phyloP scores from a whole-genome alignment of 257 asterid genomes.

The Nicotiana noctiflora region DNA sequence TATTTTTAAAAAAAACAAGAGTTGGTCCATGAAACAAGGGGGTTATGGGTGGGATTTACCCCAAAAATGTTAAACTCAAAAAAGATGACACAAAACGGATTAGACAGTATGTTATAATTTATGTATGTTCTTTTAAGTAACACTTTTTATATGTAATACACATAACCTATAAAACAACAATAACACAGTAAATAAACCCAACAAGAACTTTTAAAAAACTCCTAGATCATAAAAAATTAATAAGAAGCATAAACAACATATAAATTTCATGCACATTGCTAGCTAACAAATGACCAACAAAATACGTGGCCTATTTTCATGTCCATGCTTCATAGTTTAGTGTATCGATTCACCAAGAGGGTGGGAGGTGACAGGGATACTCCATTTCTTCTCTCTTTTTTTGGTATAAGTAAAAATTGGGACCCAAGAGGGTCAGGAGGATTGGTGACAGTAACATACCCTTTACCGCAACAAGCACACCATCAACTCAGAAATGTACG shows the following conservation, averaged over 20 bases:
- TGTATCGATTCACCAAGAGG: neutral
- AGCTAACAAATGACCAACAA: neutral
- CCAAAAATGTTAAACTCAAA: neutral
- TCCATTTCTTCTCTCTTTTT: neutral
- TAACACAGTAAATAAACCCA: neutral
- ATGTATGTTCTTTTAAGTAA: neutral
- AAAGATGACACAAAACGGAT: neutral
- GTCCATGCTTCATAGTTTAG: neutral
- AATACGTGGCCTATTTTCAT: neutral
- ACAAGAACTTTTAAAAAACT: neutral
- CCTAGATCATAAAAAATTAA: neutral
- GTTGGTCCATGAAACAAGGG: neutral
- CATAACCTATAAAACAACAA: neutral
- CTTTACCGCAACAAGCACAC: neutral
- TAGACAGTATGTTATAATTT: neutral
- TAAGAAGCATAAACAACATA: neutral
- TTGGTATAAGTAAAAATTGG: neutral
- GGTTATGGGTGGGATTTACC: neutral
- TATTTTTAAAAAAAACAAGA: neutral
- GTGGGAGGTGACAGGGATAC: neutral
- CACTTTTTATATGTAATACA: neutral
- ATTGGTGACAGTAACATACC: neutral
- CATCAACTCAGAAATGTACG: neutral
- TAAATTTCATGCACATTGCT: neutral
- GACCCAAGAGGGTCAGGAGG: neutral